Percentiles rank a stretch among this genome's conserved stretches.
Evolutionary conservation across 2,329 filamentous ascomycete genomes (phyloP).

Genomic region (Talaromyces marneffei): DNA sequence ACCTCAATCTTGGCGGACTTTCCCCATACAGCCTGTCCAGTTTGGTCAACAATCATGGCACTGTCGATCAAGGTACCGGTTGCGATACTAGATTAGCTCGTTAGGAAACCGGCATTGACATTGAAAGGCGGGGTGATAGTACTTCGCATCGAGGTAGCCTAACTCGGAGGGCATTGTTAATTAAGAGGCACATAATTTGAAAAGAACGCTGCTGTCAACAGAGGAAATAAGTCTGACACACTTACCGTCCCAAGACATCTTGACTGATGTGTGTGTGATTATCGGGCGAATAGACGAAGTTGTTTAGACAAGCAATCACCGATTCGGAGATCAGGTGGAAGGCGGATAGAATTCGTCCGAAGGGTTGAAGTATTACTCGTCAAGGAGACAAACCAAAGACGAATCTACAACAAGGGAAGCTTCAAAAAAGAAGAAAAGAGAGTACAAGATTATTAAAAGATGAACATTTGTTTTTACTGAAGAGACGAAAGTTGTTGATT

Average conservation of each 20-base stretch:
- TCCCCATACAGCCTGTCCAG: conserved; percentile 78
- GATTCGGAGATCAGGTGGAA: not conserved
- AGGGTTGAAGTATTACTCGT: not conserved
- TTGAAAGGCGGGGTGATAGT: not conserved
- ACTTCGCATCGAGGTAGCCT: conserved; percentile 1
- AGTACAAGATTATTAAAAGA: not conserved
- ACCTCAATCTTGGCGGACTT: conserved; percentile 65
- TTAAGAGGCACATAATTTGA: not conserved
- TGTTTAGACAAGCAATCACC: conserved; percentile 1
- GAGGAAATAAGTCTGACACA: conserved; percentile 13
- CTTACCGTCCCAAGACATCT: conserved; percentile 54
- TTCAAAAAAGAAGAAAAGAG: not conserved
- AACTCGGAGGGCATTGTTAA: not conserved
- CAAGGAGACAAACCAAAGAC: not conserved
- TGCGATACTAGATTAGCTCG: conserved; percentile 61
- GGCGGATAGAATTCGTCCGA: not conserved
- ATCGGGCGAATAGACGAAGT: conserved; percentile 4
- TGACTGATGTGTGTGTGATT: not conserved
- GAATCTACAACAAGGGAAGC: not conserved
- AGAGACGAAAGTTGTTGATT: conserved; percentile 1
- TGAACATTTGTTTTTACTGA: not conserved
- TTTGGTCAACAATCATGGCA: conserved; percentile 74
- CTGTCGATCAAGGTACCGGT: conserved; percentile 73
- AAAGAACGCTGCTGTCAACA: not conserved
- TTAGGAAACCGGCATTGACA: not conserved